Percentiles rank a stretch among this genome's conserved stretches.
These are phyloP conservation scores for Tuber borchii DNA, from an alignment of 495 filamentous ascomycete species.

Conservation along the genomic window DNA sequence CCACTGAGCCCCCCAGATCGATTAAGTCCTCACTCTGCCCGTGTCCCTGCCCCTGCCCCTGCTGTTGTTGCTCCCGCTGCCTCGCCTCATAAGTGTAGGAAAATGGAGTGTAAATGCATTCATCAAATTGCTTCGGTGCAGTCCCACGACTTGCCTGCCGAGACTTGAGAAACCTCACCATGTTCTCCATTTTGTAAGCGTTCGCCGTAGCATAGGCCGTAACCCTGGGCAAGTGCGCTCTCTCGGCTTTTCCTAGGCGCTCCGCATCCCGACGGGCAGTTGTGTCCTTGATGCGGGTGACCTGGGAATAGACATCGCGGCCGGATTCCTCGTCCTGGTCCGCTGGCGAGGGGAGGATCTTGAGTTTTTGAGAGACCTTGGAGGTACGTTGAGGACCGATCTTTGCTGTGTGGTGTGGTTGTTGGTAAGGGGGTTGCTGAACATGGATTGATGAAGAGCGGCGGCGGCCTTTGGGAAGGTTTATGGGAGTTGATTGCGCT, in stretches of 20 bases:
- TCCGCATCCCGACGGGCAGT: constrained; percentile 90
- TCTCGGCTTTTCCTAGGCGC: constrained; percentile 83
- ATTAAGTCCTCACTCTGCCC: constrained; percentile 45
- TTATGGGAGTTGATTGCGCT: constrained; percentile 1
- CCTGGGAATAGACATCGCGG: constrained; percentile 90
- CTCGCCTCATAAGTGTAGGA: constrained; percentile 52
- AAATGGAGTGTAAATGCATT: constrained; percentile 93
- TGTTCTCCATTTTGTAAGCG: constrained; percentile 75
- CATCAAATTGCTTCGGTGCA: constrained; percentile 84
- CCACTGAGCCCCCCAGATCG: constrained; percentile 39
- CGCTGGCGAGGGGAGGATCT: constrained; percentile 84
- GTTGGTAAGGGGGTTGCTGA: constrained; percentile 7
- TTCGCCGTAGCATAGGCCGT: constrained; percentile 95
- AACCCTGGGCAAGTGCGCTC: constrained; percentile 77
- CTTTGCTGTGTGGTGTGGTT: constrained; percentile 50
- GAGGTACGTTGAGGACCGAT: constrained; percentile 92
- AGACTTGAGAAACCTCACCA: constrained; percentile 84
- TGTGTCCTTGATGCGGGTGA: constrained; percentile 89
- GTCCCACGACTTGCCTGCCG: constrained; percentile 65
- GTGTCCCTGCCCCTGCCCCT: constrained; percentile 4
- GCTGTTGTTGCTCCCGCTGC: background rate
- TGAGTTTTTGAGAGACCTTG: constrained; percentile 91
- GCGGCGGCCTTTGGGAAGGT: constrained; percentile 20
- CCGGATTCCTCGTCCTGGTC: constrained; percentile 82
- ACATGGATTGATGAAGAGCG: constrained; percentile 27